Evolutionary conservation across 2,329 filamentous ascomycete species (phyloP).

Genomic region (Neophaeococcomyces aloes): DNA sequence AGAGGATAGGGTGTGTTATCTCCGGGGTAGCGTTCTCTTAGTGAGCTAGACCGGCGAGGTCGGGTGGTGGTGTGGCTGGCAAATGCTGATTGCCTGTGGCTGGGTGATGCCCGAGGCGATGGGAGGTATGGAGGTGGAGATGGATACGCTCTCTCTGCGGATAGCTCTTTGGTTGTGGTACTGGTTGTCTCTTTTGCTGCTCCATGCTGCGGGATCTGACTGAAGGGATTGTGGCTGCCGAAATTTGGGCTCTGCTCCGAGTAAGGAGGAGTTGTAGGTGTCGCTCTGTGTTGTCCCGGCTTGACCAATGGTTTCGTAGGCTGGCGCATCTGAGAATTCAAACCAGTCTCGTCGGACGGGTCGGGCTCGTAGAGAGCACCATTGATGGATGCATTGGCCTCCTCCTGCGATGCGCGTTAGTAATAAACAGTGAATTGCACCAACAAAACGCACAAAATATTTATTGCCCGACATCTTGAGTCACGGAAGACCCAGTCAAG

Average conservation of each 20-base stretch:
- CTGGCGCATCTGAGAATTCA: constrained; percentile 44
- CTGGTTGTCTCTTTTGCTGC: constrained; percentile 2
- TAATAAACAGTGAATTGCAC: no score
- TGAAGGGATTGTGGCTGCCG: constrained; percentile 20
- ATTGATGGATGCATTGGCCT: constrained; percentile 58
- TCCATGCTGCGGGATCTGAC: constrained; percentile 5
- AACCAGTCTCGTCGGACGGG: constrained; percentile 56
- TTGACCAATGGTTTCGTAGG: constrained; percentile 1
- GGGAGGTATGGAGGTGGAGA: constrained; percentile 47
- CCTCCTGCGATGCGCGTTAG: constrained; percentile 8
- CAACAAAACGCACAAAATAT: background rate
- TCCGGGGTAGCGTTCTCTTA: constrained; percentile 18
- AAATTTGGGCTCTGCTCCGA: constrained; percentile 7
- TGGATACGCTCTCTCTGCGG: constrained; percentile 26
- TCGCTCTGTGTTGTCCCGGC: constrained; percentile 6
- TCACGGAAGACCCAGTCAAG: no score
- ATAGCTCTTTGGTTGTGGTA: constrained; percentile 5
- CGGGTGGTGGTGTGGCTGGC: constrained; percentile 6
- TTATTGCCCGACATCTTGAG: no score
- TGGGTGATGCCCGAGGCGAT: constrained; percentile 14
- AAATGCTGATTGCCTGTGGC: constrained; percentile 17
- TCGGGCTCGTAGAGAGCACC: constrained; percentile 59
- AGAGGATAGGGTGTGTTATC: constrained; percentile 20
- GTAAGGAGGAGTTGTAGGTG: constrained; percentile 9
- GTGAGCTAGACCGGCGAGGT: constrained; percentile 37